These are phyloP conservation scores for Gnetum montanum DNA, from an alignment of 75 land plant genomes.

Conservation along the genomic window DNA sequence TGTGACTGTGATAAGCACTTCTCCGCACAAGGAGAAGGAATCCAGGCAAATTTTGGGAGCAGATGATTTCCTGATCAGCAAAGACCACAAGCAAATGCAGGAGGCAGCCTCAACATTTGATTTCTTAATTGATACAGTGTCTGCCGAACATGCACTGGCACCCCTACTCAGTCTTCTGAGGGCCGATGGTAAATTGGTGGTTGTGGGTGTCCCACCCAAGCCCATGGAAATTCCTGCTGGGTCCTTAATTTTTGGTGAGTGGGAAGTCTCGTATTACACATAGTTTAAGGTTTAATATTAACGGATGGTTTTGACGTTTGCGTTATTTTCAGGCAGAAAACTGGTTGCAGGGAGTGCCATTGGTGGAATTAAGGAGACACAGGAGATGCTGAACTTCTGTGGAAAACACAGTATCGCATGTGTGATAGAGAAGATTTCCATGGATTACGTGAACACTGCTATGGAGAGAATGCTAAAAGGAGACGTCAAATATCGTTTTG, in stretches of 20 bases:
- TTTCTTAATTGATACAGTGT: constrained; percentile 69
- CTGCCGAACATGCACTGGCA: constrained; percentile 52
- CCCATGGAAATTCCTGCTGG: constrained; percentile 35
- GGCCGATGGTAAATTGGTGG: constrained; percentile 49
- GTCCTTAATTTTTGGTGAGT: neutral
- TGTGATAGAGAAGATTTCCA: constrained; percentile 36
- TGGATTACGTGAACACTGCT: constrained; percentile 51
- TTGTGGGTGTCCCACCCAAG: constrained; percentile 42
- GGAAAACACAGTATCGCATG: constrained; percentile 48
- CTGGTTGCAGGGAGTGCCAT: constrained; percentile 48
- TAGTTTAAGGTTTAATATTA: neutral
- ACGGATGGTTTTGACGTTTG: neutral
- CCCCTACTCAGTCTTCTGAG: constrained; percentile 46
- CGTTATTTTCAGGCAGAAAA: constrained; percentile 27
- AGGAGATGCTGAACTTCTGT: constrained; percentile 69
- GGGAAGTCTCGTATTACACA: neutral
- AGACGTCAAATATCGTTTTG: constrained; percentile 71
- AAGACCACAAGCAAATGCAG: constrained; percentile 22
- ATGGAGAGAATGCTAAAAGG: constrained; percentile 38
- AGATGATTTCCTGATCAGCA: constrained; percentile 36
- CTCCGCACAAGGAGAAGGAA: constrained; percentile 24
- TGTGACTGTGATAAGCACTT: constrained; percentile 3
- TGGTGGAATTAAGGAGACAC: constrained; percentile 53
- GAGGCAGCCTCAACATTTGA: constrained; percentile 42
- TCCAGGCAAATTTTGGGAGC: constrained; percentile 31